A percentile compares a stretch with the other conserved stretches of the same genome.
These are phyloP conservation scores for Xylaria sp. DNA, from an alignment of 2,329 filamentous ascomycete species.

Conservation along the genomic window DNA sequence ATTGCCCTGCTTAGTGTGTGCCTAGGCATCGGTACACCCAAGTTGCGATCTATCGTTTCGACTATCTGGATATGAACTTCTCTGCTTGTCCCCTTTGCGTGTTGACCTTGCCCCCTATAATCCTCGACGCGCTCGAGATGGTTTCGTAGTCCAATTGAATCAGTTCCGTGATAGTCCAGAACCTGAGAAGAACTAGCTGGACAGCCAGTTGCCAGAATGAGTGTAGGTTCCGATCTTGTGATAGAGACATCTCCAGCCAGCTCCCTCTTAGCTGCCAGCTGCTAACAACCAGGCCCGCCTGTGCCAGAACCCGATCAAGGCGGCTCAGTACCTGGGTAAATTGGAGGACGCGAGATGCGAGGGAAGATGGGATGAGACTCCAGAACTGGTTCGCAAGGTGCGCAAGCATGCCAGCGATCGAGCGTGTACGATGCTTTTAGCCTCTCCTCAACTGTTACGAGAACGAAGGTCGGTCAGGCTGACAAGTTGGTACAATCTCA, in stretches of 20 bases:
- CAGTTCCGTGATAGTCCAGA: constrained; percentile 43
- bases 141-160: constrained; percentile 35
- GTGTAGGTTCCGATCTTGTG: constrained; percentile 41
- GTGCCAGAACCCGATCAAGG: constrained; percentile 74
- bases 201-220: constrained; percentile 44
- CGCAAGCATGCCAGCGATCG: constrained; percentile 91
- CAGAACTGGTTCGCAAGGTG: constrained; percentile 91
- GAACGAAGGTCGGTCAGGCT: constrained; percentile 28
- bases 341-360: constrained; percentile 90
- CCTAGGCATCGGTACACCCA: not conserved
- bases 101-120: not conserved
- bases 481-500: constrained; percentile 50
- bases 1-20: constrained; percentile 1
- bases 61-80: constrained; percentile 12
- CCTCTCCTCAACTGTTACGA: constrained; percentile 22
- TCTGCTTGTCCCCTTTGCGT: constrained; percentile 9
- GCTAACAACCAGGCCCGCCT: constrained; percentile 34
- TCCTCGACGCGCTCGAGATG: constrained; percentile 41
- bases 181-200: constrained; percentile 33
- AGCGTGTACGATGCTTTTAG: constrained; percentile 71
- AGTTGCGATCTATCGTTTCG: constrained; percentile 6
- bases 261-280: constrained; percentile 25
- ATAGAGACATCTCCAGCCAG: constrained; percentile 22
- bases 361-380: constrained; percentile 85
- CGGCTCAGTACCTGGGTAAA: constrained; percentile 80